A percentile compares a stretch with the other conserved stretches of the same genome.
Conservation (phyloP, 495 filamentous ascomycete species). For the Neurospora tetraspora region DNA sequence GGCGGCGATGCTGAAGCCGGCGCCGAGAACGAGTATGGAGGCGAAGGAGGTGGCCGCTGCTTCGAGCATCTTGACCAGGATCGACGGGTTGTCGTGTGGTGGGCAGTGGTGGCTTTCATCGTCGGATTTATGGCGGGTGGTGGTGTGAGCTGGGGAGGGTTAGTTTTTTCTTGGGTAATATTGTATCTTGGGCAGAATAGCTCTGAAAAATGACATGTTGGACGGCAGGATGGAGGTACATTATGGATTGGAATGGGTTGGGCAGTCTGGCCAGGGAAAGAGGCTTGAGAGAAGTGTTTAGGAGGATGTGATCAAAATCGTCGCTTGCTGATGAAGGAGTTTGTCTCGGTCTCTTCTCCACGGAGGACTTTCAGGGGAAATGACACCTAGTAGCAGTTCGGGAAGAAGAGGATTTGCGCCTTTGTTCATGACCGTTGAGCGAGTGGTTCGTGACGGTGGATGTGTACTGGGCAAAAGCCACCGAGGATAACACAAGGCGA, state of each 20-base stretch:
- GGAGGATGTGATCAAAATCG: not conserved
- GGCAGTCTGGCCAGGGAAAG: not conserved
- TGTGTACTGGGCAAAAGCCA: not conserved
- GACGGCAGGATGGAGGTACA: not conserved
- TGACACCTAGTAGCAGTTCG: no score
- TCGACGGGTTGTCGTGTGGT: conserved; percentile 19
- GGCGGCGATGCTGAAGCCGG: conserved; percentile 58
- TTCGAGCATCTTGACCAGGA: conserved; percentile 70
- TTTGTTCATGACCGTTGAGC: not conserved
- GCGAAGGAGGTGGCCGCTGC: conserved; percentile 75
- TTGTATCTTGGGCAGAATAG: not conserved
- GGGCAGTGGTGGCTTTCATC: conserved; percentile 7
- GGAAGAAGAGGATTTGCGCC: not conserved
- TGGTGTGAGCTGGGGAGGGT: not conserved
- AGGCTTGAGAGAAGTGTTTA: no score
- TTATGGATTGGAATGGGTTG: not conserved
- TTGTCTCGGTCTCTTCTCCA: not conserved
- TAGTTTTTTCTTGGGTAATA: not conserved
- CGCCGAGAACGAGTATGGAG: conserved; percentile 74
- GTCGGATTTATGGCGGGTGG: not conserved
- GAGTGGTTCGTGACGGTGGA: not conserved
- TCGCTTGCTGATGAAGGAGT: not conserved
- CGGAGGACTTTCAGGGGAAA: not conserved
- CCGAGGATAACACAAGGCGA: not conserved
- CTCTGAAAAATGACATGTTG: not conserved